Evolutionary conservation across 2,329 filamentous ascomycete genomes (phyloP).

Genomic region (Fragosphaeria purpurea): DNA sequence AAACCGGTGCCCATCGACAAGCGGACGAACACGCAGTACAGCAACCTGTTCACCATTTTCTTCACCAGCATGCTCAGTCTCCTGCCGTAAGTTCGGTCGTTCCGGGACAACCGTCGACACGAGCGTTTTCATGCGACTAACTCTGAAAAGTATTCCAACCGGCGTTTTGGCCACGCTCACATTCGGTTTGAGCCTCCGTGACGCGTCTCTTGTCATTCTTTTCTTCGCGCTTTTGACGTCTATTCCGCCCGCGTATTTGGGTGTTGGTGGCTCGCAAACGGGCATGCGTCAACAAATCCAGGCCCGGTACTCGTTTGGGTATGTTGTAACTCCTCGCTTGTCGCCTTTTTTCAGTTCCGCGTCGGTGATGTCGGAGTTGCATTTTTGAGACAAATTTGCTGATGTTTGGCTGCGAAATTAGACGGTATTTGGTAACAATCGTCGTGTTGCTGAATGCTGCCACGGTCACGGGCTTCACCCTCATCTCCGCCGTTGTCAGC

Average conservation of each 20-base stretch:
- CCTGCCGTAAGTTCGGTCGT: conserved; percentile 37
- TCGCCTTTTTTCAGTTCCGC: not conserved
- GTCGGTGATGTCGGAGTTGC: not conserved
- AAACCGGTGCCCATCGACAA: conserved; percentile 44
- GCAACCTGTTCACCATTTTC: conserved; percentile 51
- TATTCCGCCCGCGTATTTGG: conserved; percentile 44
- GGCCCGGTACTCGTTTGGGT: conserved; percentile 51
- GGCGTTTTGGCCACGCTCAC: conserved; percentile 46
- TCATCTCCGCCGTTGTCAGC: conserved; percentile 46
- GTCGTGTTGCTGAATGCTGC: conserved; percentile 45
- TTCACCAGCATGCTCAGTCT: conserved; percentile 48
- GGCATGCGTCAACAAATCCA: conserved; percentile 51
- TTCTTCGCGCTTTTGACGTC: conserved; percentile 48
- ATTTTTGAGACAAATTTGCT: no score
- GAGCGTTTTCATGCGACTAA: not conserved
- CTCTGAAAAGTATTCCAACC: conserved; percentile 37
- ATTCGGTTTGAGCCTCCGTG: conserved; percentile 44
- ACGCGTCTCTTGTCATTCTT: conserved; percentile 45
- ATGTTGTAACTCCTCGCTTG: conserved; percentile 5
- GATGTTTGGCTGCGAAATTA: conserved; percentile 7
- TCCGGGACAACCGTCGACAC: not conserved
- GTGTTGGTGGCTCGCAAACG: conserved; percentile 43
- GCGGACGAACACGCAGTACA: conserved; percentile 41
- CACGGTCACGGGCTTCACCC: conserved; percentile 47
- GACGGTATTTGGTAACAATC: conserved; percentile 39